A percentile compares a stretch with the other conserved stretches of the same genome.
These are phyloP conservation scores for Gastrolobium villosum DNA, from an alignment of 306 rosid genomes.

Conservation along the genomic window DNA sequence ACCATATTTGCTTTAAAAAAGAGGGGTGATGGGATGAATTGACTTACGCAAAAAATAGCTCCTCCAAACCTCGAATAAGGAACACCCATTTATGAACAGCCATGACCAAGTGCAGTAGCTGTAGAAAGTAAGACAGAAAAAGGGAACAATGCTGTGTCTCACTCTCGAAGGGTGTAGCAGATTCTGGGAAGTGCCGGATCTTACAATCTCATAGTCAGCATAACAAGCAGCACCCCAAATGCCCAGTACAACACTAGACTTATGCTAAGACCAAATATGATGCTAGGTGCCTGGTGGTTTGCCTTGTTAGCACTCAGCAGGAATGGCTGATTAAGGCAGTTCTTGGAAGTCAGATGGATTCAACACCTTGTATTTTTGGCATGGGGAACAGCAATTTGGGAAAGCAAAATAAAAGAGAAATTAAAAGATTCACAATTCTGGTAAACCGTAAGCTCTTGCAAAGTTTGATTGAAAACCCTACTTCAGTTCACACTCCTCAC, in stretches of 20 bases:
- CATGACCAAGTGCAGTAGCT: not conserved
- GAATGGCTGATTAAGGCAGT: not conserved
- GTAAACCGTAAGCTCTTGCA: slow-evolving; percentile 32
- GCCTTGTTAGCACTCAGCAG: slow-evolving; percentile 7
- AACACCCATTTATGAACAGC: too few relatives aligned
- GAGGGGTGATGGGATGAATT: too few relatives aligned
- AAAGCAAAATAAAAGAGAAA: not conserved
- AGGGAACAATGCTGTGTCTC: not conserved
- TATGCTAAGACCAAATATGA: not conserved
- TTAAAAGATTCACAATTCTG: slow-evolving; percentile 29
- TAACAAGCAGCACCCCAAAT: not conserved
- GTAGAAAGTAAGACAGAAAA: not conserved
- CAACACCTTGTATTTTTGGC: not conserved
- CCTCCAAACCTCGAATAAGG: too few relatives aligned
- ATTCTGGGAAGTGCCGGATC: too few relatives aligned
- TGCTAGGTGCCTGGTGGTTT: not conserved
- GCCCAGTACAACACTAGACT: not conserved
- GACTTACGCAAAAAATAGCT: too few relatives aligned
- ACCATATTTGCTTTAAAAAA: too few relatives aligned
- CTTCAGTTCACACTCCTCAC: slow-evolving; percentile 38
- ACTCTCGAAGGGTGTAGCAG: not conserved
- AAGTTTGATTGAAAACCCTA: slow-evolving; percentile 7
- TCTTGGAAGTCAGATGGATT: not conserved
- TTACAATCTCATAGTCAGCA: not conserved
- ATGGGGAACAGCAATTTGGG: not conserved